Evolutionary conservation across 495 filamentous ascomycete genomes (phyloP).

Genomic region (Penicillium ochrochloron): DNA sequence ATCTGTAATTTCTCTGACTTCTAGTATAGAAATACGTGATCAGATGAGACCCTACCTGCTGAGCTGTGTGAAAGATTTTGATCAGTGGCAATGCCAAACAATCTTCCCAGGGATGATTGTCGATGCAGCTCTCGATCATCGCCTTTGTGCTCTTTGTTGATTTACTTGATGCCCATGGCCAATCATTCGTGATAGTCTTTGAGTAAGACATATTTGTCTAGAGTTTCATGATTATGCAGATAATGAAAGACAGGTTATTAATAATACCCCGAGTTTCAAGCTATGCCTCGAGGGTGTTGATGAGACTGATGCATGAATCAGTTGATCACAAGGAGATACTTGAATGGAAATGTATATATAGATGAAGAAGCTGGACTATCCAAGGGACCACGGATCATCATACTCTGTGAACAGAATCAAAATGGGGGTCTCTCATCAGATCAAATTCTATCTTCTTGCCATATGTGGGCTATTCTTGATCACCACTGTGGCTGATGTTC

Average conservation of each 20-base stretch:
- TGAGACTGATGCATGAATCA: neutral
- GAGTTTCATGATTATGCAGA: neutral
- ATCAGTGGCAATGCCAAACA: neutral
- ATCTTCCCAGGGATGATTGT: conserved; percentile 6
- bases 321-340: neutral
- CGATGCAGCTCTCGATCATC: neutral
- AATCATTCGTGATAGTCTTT: conserved; percentile 6
- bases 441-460: neutral
- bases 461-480: conserved; percentile 8
- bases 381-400: neutral
- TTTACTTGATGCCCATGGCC: neutral
- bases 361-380: neutral
- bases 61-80: neutral
- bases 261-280: neutral
- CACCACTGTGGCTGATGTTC: neutral
- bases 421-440: neutral
- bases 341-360: conserved; percentile 2
- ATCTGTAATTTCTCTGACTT: neutral
- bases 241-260: conserved; percentile 2
- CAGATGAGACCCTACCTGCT: neutral
- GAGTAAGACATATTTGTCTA: neutral
- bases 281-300: neutral
- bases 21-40: neutral
- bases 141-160: conserved; percentile 9
- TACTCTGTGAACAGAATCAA: neutral